These are phyloP conservation scores for Vicia villosa DNA, from an alignment of 306 rosid species.

Conservation along the genomic window DNA sequence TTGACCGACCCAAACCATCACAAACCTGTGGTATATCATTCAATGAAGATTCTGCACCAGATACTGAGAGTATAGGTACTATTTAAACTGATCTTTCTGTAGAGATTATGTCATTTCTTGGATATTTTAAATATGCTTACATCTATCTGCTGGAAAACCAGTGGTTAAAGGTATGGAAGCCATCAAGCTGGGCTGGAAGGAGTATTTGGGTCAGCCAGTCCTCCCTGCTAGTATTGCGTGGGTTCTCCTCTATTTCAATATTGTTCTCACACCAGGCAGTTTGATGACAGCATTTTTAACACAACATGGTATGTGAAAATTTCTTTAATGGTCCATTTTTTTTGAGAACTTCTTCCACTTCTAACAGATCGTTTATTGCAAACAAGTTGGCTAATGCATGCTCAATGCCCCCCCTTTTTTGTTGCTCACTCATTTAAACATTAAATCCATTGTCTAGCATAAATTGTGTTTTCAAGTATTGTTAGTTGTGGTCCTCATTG, in stretches of 20 bases:
- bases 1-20: constrained; percentile 77
- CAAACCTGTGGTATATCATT: constrained; percentile 59
- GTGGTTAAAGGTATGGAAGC: constrained; percentile 79
- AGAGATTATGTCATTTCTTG: background rate
- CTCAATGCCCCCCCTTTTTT: constrained; percentile 1
- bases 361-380: constrained; percentile 9
- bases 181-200: constrained; percentile 91
- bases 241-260: constrained; percentile 83
- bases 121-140: constrained; percentile 30
- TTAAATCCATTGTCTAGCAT: background rate
- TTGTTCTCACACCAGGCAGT: constrained; percentile 94
- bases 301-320: constrained; percentile 69
- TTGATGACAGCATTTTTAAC: constrained; percentile 94
- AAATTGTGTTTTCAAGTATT: constrained; percentile 3
- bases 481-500: background rate
- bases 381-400: background rate
- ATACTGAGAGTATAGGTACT: constrained; percentile 60
- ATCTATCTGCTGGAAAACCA: constrained; percentile 45
- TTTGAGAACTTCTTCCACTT: constrained; percentile 8
- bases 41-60: constrained; percentile 48
- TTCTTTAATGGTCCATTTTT: constrained; percentile 21
- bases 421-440: background rate
- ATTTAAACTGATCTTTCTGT: constrained; percentile 20
- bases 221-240: constrained; percentile 96
- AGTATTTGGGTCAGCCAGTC: constrained; percentile 85